Base-by-base conservation (phyloP, 768 basidiomycete species). In the Xerocomus spinulosus region DNA sequence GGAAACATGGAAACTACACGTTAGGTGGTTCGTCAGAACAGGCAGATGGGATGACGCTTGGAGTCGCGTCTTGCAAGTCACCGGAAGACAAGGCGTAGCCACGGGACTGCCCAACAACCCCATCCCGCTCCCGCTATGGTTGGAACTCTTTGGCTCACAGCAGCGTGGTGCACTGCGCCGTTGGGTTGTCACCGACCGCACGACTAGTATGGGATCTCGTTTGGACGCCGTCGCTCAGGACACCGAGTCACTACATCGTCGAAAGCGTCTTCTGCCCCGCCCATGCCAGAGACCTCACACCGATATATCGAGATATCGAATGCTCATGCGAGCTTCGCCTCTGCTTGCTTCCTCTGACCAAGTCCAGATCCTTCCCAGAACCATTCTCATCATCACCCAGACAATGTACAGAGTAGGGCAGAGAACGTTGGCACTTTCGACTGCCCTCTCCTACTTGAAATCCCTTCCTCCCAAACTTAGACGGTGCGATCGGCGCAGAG, bases 1-100 rank as follows among this genome's bases (percentile, higher is more conserved):
- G 40, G 78, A 82, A 56, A 85, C 85, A 1, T 69, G 72, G 62
- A 76, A 77, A 63, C 63, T 87, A 32, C 69, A 71, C 47, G 73
- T 78, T 51, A 77, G 86, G 17, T 78, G 73, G 69, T 63, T 83
- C 43, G 69, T 87, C 37, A 71, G 74, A 38, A 69, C 71, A 4
- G 83, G 79, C 8, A 63, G 60, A 35, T 87, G 84, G 83, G 61
- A 73, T 10, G 62, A 71, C 20, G 85, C 83, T 18, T 86, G 82
- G 81, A 54, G 55, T 13, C 68, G 70, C 40, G 68, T 73, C 23
- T 56, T 66, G 53, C 42, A 59, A 37, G 51, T 63, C 25, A 47
- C 55, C 2, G 32, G 44, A 20, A 39, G 48, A 47, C 52, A 29
- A 24, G 42, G 33, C 23, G 37, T 47, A 48, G 24, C 55, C 24